A percentile compares a stretch with the other conserved stretches of the same genome.
These are phyloP conservation scores for Termitomyces sp. DNA, from an alignment of 768 basidiomycete genomes.

Conservation along the genomic window DNA sequence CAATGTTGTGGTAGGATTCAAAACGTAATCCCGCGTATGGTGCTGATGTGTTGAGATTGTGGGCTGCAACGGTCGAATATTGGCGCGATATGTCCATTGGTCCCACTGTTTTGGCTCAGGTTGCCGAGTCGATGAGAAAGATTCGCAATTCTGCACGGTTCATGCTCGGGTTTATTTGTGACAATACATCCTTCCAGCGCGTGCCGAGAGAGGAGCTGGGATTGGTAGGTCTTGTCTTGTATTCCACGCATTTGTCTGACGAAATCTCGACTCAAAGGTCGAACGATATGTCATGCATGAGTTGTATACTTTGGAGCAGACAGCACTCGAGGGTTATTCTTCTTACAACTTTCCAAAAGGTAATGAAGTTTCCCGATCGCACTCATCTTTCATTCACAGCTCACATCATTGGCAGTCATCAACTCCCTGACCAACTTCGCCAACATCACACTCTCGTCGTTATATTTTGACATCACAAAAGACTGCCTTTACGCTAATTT, in stretches of 20 bases:
- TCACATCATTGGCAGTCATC: slow-evolving; percentile 47
- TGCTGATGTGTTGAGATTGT: slow-evolving; percentile 81
- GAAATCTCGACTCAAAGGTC: slow-evolving; percentile 39
- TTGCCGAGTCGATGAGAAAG: slow-evolving; percentile 74
- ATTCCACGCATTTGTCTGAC: not conserved
- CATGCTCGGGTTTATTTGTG: slow-evolving; percentile 74
- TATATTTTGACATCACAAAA: slow-evolving; percentile 92
- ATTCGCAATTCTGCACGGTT: slow-evolving; percentile 86
- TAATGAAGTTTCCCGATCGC: slow-evolving; percentile 22
- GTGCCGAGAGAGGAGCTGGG: slow-evolving; percentile 50
- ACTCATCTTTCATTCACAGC: slow-evolving; percentile 4
- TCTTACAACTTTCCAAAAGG: slow-evolving; percentile 83
- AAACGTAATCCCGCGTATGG: slow-evolving; percentile 80
- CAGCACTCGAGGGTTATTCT: slow-evolving; percentile 65
- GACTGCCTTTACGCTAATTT: slow-evolving; percentile 82
- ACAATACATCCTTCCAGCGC: slow-evolving; percentile 31
- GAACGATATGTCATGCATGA: slow-evolving; percentile 89
- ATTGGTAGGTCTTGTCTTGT: slow-evolving; percentile 45
- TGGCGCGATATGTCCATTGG: slow-evolving; percentile 88
- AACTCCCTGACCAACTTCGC: slow-evolving; percentile 72
- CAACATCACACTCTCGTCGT: slow-evolving; percentile 80
- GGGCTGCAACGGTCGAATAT: slow-evolving; percentile 91
- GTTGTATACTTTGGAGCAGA: slow-evolving; percentile 66
- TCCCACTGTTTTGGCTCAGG: slow-evolving; percentile 68
- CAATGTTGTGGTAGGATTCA: slow-evolving; percentile 41